phyloP scores from a whole-genome alignment of 768 basidiomycete genomes.

The Coprinopsis marcescibilis region DNA sequence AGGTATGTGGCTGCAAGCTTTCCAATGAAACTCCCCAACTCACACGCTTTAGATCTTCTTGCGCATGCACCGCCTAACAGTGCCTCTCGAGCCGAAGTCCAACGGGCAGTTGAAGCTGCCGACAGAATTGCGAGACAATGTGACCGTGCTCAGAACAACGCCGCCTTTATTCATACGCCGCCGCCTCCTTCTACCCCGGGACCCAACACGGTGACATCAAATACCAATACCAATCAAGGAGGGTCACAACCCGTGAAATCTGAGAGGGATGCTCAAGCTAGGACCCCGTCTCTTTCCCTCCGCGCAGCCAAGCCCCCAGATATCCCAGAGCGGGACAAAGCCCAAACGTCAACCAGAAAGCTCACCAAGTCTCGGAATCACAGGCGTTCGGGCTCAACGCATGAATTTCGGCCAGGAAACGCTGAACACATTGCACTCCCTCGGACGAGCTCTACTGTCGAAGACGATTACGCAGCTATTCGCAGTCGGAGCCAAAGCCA shows the following conservation, averaged over 20 bases:
- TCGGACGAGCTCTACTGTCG: too few species aligned
- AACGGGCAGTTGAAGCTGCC: slow-evolving; percentile 53
- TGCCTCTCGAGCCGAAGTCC: slow-evolving; percentile 48
- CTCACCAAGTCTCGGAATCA: not conserved
- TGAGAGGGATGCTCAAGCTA: too few species aligned
- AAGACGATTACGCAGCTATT: not conserved
- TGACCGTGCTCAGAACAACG: slow-evolving; percentile 54
- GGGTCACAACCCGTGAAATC: too few species aligned
- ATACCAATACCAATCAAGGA: too few species aligned
- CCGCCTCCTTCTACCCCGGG: not conserved
- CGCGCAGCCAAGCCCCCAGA: not conserved
- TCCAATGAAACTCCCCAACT: not conserved
- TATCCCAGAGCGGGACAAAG: not conserved
- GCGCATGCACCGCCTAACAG: slow-evolving; percentile 48
- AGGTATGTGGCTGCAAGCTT: slow-evolving; percentile 28
- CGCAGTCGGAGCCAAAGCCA: not conserved
- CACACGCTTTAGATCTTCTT: slow-evolving; percentile 41
- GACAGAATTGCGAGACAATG: slow-evolving; percentile 55
- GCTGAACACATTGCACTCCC: not conserved
- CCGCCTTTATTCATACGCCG: slow-evolving; percentile 21
- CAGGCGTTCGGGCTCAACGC: too few species aligned
- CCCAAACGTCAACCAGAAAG: not conserved
- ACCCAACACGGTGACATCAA: not conserved
- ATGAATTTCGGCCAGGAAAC: not conserved
- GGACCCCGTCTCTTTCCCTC: too few species aligned